These are phyloP conservation scores for Epichloe hybrida DNA, from an alignment of 2,329 filamentous ascomycete genomes.

Conservation along the genomic window DNA sequence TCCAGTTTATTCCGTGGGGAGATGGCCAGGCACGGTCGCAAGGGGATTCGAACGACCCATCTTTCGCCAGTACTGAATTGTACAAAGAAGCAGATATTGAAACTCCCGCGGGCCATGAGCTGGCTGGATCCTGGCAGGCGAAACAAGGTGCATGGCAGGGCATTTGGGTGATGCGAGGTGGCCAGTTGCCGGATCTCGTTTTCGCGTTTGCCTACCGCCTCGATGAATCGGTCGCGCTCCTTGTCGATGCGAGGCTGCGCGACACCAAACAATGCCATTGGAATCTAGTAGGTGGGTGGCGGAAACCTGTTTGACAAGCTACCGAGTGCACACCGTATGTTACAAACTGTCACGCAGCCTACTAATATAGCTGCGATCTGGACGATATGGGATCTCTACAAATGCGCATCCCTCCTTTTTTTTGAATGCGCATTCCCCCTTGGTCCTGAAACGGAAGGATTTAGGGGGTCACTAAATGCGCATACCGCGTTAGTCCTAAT, in stretches of 20 bases:
- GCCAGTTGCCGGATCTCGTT: neutral
- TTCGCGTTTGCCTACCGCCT: neutral
- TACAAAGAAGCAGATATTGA: slow-evolving; percentile 3
- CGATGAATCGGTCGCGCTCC: neutral
- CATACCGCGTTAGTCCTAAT: too few relatives aligned
- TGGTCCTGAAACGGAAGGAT: too few relatives aligned
- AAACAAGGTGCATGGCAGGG: neutral
- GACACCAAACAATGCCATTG: neutral
- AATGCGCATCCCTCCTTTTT: too few relatives aligned
- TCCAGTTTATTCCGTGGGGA: neutral
- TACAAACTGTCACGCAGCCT: too few relatives aligned
- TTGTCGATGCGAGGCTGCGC: neutral
- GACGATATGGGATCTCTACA: too few relatives aligned
- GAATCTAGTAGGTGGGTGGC: too few relatives aligned
- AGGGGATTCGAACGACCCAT: slow-evolving; percentile 2
- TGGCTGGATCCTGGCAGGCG: too few relatives aligned
- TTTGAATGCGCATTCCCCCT: too few relatives aligned
- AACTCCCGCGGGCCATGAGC: neutral
- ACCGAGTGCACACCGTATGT: too few relatives aligned
- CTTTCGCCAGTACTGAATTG: neutral
- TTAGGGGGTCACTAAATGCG: too few relatives aligned
- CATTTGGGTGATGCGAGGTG: neutral
- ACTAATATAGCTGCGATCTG: too few relatives aligned
- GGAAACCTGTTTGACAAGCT: neutral
- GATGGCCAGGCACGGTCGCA: slow-evolving; percentile 2